A percentile compares a stretch with the other conserved stretches of the same genome.
These are phyloP conservation scores for Stagonosporopsis vannaccii DNA, from an alignment of 2,329 filamentous ascomycete species.

Conservation along the genomic window DNA sequence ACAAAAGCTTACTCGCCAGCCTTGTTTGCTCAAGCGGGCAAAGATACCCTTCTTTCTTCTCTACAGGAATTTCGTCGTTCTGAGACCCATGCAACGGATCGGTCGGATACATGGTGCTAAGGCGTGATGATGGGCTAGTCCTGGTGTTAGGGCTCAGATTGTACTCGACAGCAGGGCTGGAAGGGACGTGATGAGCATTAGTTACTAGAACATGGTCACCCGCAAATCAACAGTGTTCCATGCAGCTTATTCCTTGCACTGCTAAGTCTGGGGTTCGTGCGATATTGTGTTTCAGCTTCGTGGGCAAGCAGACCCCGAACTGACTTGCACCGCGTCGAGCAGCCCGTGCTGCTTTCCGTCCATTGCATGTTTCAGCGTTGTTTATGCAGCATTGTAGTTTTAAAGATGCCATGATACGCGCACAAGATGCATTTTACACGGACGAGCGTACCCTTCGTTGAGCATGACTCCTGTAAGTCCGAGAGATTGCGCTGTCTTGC, in stretches of 20 bases:
- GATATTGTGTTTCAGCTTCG: slow-evolving; percentile 39
- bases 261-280: slow-evolving; percentile 9
- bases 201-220: slow-evolving; percentile 41
- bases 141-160: slow-evolving; percentile 38
- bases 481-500: slow-evolving; percentile 28
- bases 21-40: slow-evolving; percentile 46
- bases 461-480: slow-evolving; percentile 40
- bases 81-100: slow-evolving; percentile 19
- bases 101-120: slow-evolving; percentile 25
- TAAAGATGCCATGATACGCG: slow-evolving; percentile 12
- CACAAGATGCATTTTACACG: slow-evolving; percentile 3
- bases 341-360: slow-evolving; percentile 22
- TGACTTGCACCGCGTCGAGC: background rate
- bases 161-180: slow-evolving; percentile 43
- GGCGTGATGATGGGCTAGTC: slow-evolving; percentile 23
- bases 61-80: slow-evolving; percentile 13
- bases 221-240: slow-evolving; percentile 36
- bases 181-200: slow-evolving; percentile 45
- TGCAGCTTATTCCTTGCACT: slow-evolving; percentile 18
- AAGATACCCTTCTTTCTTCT: slow-evolving; percentile 49
- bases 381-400: slow-evolving; percentile 17
- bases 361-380: slow-evolving; percentile 35
- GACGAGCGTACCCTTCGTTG: slow-evolving; percentile 8
- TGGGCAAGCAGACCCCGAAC: slow-evolving; percentile 17
- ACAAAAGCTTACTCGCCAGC: slow-evolving; percentile 44